Conservation (phyloP, 2,329 filamentous ascomycete genomes). For the Tolypocladium cylindrosporum region DNA sequence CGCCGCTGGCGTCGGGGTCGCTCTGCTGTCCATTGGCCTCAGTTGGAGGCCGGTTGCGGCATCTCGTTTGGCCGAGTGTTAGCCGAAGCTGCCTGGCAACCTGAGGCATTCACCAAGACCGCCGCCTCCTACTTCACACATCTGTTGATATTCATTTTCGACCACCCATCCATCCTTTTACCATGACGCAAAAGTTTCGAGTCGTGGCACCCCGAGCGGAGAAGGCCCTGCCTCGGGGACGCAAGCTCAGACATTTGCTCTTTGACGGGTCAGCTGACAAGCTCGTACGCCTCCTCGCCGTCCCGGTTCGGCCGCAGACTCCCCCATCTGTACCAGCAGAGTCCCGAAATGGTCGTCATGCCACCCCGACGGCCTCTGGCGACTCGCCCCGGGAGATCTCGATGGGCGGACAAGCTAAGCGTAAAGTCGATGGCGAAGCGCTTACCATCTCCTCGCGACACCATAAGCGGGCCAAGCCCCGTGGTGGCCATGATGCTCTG, state of each 20-base stretch:
- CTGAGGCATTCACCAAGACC: too few species aligned
- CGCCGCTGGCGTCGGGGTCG: too few species aligned
- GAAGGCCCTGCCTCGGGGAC: conserved; percentile 3
- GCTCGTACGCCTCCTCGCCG: neutral
- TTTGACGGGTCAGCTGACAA: neutral
- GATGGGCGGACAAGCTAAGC: neutral
- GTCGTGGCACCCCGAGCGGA: too few species aligned
- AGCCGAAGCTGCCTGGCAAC: too few species aligned
- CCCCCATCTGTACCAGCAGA: neutral
- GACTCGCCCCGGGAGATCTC: neutral
- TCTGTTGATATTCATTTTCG: too few species aligned
- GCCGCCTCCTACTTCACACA: too few species aligned
- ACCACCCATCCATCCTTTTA: too few species aligned
- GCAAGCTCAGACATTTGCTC: neutral
- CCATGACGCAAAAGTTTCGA: conserved; percentile 14
- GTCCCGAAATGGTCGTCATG: neutral
- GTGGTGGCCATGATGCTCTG: too few species aligned
- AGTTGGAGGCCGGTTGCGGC: too few species aligned
- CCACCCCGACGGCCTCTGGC: neutral
- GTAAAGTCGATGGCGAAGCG: neutral
- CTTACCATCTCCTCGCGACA: neutral
- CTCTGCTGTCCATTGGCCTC: too few species aligned
- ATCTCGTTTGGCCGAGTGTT: too few species aligned
- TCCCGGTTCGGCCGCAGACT: neutral
- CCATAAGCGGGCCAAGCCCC: neutral